A percentile compares a stretch with the other conserved stretches of the same genome.
Evolutionary conservation across 805 yeast genomes (phyloP).

Genomic region (Ogataea nitratoaversa): DNA sequence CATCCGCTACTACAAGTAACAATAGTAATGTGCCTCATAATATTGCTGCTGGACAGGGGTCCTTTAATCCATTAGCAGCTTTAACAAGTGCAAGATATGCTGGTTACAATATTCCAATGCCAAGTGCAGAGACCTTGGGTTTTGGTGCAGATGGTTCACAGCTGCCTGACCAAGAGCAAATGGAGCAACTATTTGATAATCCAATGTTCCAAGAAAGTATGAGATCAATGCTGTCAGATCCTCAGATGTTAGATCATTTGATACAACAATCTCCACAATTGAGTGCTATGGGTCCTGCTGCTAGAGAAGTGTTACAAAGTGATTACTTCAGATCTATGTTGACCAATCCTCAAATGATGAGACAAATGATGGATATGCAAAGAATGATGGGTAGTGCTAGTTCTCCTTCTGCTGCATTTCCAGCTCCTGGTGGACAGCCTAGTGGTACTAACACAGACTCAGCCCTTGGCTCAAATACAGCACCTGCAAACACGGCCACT

Average conservation of each 20-base stretch:
- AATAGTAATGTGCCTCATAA: slow-evolving; percentile 57
- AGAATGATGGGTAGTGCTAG: slow-evolving; percentile 40
- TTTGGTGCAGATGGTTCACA: slow-evolving; percentile 94
- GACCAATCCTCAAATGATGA: slow-evolving; percentile 79
- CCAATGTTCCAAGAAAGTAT: slow-evolving; percentile 81
- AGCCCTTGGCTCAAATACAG: too few species aligned
- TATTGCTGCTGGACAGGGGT: slow-evolving; percentile 82
- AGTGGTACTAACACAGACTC: slow-evolving; percentile 17
- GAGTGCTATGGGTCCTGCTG: slow-evolving; percentile 84
- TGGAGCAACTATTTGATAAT: slow-evolving; percentile 69
- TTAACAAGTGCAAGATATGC: slow-evolving; percentile 95
- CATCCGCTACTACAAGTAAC: slow-evolving; percentile 17
- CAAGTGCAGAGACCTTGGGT: slow-evolving; percentile 52
- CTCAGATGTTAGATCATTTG: slow-evolving; percentile 80
- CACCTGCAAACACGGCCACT: too few species aligned
- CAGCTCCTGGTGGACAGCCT: slow-evolving; percentile 43
- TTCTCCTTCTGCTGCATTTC: slow-evolving; percentile 33
- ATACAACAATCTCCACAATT: slow-evolving; percentile 81
- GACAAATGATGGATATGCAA: slow-evolving; percentile 77
- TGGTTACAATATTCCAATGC: slow-evolving; percentile 78
- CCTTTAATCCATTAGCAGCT: slow-evolving; percentile 87
- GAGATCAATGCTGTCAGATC: slow-evolving; percentile 79
- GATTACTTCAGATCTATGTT: slow-evolving; percentile 77
- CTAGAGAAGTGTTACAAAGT: slow-evolving; percentile 77
- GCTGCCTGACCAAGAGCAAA: slow-evolving; percentile 71